Percentiles rank a stretch among this genome's conserved stretches.
Conservation (phyloP, 2,329 filamentous ascomycete genomes). For the Gaeumannomyces sp. region DNA sequence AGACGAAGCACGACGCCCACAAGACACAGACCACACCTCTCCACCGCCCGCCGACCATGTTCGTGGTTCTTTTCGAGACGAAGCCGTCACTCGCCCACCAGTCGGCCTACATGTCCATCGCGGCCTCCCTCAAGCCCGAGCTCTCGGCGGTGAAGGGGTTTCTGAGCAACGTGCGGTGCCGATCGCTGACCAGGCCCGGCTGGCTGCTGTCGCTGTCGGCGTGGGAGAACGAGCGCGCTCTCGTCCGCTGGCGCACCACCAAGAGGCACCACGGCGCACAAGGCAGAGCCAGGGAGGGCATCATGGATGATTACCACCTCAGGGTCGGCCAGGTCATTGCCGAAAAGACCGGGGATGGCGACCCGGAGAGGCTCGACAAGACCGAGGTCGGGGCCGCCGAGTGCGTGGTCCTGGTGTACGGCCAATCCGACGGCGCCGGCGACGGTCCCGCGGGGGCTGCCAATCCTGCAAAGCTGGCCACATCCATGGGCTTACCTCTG, state of each 20-base stretch:
- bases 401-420: constrained; percentile 2
- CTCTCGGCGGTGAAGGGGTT: constrained; percentile 7
- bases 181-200: constrained; percentile 5
- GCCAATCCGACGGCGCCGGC: background rate
- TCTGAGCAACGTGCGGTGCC: constrained; percentile 9
- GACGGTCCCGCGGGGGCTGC: background rate
- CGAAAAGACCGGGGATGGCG: background rate
- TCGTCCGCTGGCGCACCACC: constrained; percentile 10
- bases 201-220: constrained; percentile 10
- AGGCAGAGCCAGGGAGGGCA: constrained; percentile 4
- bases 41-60: constrained; percentile 3
- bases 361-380: constrained; percentile 2
- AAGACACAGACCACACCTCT: too few species aligned
- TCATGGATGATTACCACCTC: constrained; percentile 12
- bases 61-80: constrained; percentile 11
- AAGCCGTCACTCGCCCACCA: background rate
- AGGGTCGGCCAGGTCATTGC: constrained; percentile 9
- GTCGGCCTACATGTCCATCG: constrained; percentile 10
- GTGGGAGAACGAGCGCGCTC: constrained; percentile 10
- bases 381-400: constrained; percentile 8
- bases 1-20: too few species aligned
- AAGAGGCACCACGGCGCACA: constrained; percentile 10
- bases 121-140: constrained; percentile 9
- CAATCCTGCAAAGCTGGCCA: background rate
- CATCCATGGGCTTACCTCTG: background rate